A percentile compares a stretch with the other conserved stretches of the same genome.
Evolutionary conservation across 2,329 filamentous ascomycete species (phyloP).

Genomic region (Passalora sequoiae): DNA sequence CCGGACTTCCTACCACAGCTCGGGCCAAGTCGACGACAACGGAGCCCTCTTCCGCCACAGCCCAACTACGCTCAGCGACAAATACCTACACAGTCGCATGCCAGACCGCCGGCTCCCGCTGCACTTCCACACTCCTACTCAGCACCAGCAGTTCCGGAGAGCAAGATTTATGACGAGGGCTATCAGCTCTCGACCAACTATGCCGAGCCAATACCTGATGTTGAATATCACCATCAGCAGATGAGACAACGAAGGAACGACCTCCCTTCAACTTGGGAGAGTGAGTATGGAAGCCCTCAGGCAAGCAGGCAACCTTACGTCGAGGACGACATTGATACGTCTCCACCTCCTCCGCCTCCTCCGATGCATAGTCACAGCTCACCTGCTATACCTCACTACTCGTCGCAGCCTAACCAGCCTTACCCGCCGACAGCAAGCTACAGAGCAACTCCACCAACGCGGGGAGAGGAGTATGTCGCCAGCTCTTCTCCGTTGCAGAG

Average conservation of each 20-base stretch:
- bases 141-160: conserved; percentile 48
- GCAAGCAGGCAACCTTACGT: conserved; percentile 19
- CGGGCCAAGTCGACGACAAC: conserved; percentile 29
- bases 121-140: conserved; percentile 41
- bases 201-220: conserved; percentile 32
- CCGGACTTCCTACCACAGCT: conserved; percentile 35
- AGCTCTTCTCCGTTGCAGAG: conserved; percentile 29
- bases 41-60: conserved; percentile 29
- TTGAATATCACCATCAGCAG: conserved; percentile 32
- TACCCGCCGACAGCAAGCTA: conserved; percentile 22
- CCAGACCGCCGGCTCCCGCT: too few relatives aligned
- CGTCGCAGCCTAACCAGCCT: conserved; percentile 12
- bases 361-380: conserved; percentile 36
- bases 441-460: conserved; percentile 21
- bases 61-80: conserved; percentile 15
- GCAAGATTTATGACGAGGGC: conserved; percentile 23
- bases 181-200: conserved; percentile 29
- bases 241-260: conserved; percentile 25
- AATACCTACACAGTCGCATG: conserved; percentile 23
- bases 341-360: conserved; percentile 32
- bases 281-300: conserved; percentile 25
- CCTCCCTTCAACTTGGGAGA: conserved; percentile 27
- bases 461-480: conserved; percentile 26
- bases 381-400: conserved; percentile 27
- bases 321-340: conserved; percentile 20